Evolutionary conservation across 768 basidiomycete genomes (phyloP).

Genomic region (Boletus rubropictus): DNA sequence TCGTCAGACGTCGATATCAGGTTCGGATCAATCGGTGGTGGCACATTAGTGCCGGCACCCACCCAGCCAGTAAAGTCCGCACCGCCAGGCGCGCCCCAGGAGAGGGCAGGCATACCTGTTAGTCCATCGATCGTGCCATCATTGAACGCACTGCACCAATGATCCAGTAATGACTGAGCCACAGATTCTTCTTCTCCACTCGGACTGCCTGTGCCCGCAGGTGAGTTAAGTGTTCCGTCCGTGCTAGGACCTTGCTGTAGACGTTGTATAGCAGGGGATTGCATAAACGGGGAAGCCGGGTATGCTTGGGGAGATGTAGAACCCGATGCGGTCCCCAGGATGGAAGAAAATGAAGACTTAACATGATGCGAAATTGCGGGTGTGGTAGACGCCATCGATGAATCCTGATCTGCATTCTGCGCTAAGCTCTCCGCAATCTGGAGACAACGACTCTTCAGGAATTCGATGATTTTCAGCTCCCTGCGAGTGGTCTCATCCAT

Average conservation of each 20-base stretch:
- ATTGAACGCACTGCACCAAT: slow-evolving; percentile 80
- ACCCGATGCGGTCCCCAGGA: slow-evolving; percentile 19
- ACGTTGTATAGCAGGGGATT: slow-evolving; percentile 54
- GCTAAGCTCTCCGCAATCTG: slow-evolving; percentile 39
- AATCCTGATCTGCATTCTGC: slow-evolving; percentile 15
- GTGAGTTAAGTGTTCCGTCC: slow-evolving; percentile 49
- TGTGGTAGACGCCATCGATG: slow-evolving; percentile 11
- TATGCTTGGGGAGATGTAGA: slow-evolving; percentile 22
- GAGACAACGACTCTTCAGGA: slow-evolving; percentile 64
- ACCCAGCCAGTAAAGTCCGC: slow-evolving; percentile 59
- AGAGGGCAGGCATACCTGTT: slow-evolving; percentile 40
- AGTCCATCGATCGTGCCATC: slow-evolving; percentile 53
- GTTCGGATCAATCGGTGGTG: slow-evolving; percentile 38
- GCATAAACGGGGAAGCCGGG: slow-evolving; percentile 26
- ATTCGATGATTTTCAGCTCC: slow-evolving; percentile 82
- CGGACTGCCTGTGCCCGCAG: slow-evolving; percentile 65
- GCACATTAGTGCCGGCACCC: slow-evolving; percentile 36
- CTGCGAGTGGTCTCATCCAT: slow-evolving; percentile 78
- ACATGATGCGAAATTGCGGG: slow-evolving; percentile 9
- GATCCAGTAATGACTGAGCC: slow-evolving; percentile 74
- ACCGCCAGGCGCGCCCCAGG: slow-evolving; percentile 57
- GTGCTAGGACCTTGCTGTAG: slow-evolving; percentile 43
- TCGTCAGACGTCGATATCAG: slow-evolving; percentile 50
- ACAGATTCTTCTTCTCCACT: slow-evolving; percentile 66
- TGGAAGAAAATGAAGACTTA: slow-evolving; percentile 20